Evolutionary conservation across 495 filamentous ascomycete species (phyloP).

Genomic region (Glarea lozoyensis): DNA sequence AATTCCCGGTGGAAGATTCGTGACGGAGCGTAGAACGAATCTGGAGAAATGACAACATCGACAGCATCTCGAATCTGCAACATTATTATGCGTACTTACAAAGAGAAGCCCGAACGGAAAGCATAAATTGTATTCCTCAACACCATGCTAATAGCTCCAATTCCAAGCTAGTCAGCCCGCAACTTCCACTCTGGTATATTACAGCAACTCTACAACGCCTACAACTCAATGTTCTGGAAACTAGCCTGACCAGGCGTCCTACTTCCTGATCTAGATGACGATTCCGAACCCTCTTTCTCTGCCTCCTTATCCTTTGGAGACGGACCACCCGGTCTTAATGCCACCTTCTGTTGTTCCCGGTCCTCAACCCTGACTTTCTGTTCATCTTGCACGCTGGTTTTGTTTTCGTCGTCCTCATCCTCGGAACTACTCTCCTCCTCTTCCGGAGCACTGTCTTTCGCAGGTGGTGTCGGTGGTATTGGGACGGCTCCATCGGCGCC

Average conservation of each 20-base stretch:
- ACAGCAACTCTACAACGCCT: conserved; percentile 4
- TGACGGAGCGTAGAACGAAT: too few species aligned
- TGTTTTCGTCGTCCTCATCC: conserved; percentile 28
- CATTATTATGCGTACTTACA: neutral
- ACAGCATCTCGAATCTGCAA: neutral
- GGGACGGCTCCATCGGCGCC: conserved; percentile 4
- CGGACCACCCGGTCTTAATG: conserved; percentile 19
- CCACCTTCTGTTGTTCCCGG: conserved; percentile 39
- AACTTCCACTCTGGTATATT: conserved; percentile 10
- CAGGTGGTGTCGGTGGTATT: conserved; percentile 24
- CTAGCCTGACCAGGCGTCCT: conserved; percentile 24
- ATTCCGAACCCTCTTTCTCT: conserved; percentile 22
- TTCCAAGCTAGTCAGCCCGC: neutral
- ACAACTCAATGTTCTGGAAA: conserved; percentile 48
- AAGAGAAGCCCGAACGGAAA: neutral
- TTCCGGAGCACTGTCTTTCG: conserved; percentile 20
- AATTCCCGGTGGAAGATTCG: too few species aligned
- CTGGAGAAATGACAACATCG: too few species aligned
- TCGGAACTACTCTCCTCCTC: conserved; percentile 22
- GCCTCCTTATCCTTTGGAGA: conserved; percentile 16
- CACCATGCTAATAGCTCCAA: conserved; percentile 3
- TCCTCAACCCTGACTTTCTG: conserved; percentile 49
- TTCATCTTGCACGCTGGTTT: conserved; percentile 34
- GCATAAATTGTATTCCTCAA: neutral
- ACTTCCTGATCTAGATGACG: conserved; percentile 9